Base-by-base conservation (phyloP, 495 filamentous ascomycete genomes). In the Penicillium parvum region DNA sequence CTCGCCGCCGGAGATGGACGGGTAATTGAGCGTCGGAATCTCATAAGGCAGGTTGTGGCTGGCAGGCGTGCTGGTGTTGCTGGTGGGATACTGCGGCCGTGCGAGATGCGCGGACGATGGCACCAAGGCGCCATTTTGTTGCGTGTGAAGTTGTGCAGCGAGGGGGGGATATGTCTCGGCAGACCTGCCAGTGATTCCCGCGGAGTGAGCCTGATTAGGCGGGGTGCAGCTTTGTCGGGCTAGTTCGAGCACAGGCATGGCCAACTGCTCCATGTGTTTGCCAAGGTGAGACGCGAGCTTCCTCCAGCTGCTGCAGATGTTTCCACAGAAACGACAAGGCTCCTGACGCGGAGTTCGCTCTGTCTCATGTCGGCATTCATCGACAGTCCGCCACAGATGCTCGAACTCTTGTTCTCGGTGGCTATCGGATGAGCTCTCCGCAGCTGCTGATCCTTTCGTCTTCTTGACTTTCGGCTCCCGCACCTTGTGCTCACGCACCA, bases 251-350 rank as follows among this genome's bases (percentile, higher is more conserved):
- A 96, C 78, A 0, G 91, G 91, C 57, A 97, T 76, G 52, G 86
- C 88, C 58, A 97, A 86, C 45, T 86, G 82, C 58, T 96, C 90
- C 89, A 97, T 94, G 67, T 97, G 91, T 52, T 90, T 90, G n/a
- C 89, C 91, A 48, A 96, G 70, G 69, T 96, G 91, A 20, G 90
- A 88, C 2, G 87, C 94, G 40, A 96, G 71, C 71, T 95, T 94
- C 74, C 94, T 95, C 90, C 90, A 96, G 35, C 77, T 88, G 43
- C 74, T 79, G 67, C 85, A 90, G 22, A 78, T 69, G 60, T 86
- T 86, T 37, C 85, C 84, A 52, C 91, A 97, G 69, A 97, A 97
- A 42, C 85, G 81, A 69, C 91, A 97, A 16, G 84, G 79, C 61
- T 97, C 91, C n/a, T 86, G 75, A 36, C 77, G 68, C 2, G 90